These are phyloP conservation scores for Puccinia brachypodii DNA, from an alignment of 1,284 basidiomycete genomes.

Conservation along the genomic window DNA sequence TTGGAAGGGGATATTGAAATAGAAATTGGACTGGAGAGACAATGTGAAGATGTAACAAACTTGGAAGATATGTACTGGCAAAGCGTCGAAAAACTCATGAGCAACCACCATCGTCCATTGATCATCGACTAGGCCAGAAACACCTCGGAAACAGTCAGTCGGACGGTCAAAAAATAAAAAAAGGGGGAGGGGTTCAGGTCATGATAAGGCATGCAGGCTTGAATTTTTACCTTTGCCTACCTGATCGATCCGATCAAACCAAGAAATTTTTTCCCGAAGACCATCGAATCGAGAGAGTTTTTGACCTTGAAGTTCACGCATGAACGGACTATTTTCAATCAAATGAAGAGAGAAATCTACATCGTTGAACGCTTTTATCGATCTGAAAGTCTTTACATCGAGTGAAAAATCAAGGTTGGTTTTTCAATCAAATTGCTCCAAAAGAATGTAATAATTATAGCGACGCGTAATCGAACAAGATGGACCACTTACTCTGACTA, in stretches of 20 bases:
- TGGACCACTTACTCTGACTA: conserved; percentile 69
- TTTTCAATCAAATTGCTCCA: neutral
- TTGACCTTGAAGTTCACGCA: conserved; percentile 68
- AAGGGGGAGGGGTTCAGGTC: neutral
- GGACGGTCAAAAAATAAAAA: neutral
- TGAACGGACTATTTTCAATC: conserved; percentile 73
- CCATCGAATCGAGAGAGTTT: conserved; percentile 59
- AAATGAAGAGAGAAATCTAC: conserved; percentile 64
- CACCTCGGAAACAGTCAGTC: neutral
- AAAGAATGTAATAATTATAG: no score
- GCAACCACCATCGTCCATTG: conserved; percentile 84
- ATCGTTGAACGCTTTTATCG: conserved; percentile 26
- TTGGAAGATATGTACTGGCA: conserved; percentile 87
- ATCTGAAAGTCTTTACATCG: conserved; percentile 54
- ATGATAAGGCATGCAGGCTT: neutral
- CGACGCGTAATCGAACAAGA: neutral
- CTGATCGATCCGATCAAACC: conserved; percentile 74
- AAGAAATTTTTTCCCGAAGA: conserved; percentile 61
- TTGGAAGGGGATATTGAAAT: neutral
- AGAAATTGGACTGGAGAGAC: neutral
- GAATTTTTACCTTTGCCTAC: conserved; percentile 61
- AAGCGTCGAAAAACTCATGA: conserved; percentile 97
- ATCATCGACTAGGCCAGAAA: conserved; percentile 56
- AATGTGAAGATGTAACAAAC: conserved; percentile 58
- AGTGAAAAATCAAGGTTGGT: neutral